phyloP scores from a whole-genome alignment of 2,329 filamentous ascomycete species.

The Hypocreales sp. region DNA sequence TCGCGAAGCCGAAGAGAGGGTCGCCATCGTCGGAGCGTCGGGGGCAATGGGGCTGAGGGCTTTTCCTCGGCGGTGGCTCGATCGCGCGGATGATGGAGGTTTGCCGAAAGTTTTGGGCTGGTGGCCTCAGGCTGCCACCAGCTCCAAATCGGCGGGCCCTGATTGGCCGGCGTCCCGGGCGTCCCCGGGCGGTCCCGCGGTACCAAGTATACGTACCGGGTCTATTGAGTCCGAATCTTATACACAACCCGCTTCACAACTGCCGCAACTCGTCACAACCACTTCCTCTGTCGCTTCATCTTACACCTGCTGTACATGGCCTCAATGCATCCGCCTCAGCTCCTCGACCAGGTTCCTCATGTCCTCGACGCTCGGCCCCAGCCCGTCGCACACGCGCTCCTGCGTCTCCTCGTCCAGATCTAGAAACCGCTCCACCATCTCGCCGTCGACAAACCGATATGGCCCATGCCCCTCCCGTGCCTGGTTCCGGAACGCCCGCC shows the following conservation, averaged over 20 bases:
- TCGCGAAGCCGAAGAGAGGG: constrained; percentile 53
- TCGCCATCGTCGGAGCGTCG: constrained; percentile 37
- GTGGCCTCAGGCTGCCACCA: constrained; percentile 27
- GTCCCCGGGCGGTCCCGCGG: too few species aligned
- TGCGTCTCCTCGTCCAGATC: constrained; percentile 47
- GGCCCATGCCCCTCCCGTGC: constrained; percentile 63
- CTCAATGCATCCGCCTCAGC: constrained; percentile 44
- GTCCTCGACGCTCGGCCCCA: constrained; percentile 45
- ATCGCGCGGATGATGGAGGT: constrained; percentile 24
- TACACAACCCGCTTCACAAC: too few species aligned
- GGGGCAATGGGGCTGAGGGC: constrained; percentile 25
- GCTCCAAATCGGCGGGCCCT: constrained; percentile 24
- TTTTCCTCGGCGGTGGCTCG: too few species aligned
- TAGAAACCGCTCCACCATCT: constrained; percentile 75
- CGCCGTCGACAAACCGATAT: constrained; percentile 80
- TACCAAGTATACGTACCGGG: constrained; percentile 5
- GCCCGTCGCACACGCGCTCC: constrained; percentile 34
- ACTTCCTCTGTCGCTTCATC: too few species aligned
- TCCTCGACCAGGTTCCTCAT: constrained; percentile 48
- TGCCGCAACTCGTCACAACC: too few species aligned
- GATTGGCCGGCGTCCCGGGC: constrained; percentile 34
- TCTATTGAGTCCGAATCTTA: too few species aligned
- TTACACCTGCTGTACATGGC: too few species aligned
- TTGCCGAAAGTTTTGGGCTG: constrained; percentile 26
- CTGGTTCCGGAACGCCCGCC: constrained; percentile 66